Percentiles rank a stretch among this genome's conserved stretches.
phyloP scores from a whole-genome alignment of 495 filamentous ascomycete genomes.

The Penicillium bovifimosum region DNA sequence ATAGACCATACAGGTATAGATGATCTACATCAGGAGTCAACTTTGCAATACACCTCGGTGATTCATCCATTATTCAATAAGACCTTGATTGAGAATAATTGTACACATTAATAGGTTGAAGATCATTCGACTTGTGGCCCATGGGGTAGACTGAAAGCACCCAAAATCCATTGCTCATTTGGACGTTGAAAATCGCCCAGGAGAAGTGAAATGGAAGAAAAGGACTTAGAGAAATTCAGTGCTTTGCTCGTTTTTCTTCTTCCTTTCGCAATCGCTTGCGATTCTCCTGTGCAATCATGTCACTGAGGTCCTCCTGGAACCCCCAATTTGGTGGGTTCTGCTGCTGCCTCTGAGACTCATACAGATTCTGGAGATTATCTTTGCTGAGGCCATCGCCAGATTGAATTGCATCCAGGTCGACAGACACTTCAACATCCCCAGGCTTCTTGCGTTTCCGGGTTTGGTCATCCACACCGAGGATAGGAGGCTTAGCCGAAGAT shows the following conservation, averaged over 20 bases:
- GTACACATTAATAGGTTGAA: neutral
- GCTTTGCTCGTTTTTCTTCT: constrained; percentile 60
- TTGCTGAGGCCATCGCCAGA: constrained; percentile 64
- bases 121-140: neutral
- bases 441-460: constrained; percentile 86
- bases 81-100: neutral
- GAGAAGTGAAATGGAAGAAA: neutral
- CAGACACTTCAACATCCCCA: constrained; percentile 86
- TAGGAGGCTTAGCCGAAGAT: constrained; percentile 49
- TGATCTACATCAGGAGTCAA: too few relatives aligned
- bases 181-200: neutral
- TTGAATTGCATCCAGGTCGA: constrained; percentile 74
- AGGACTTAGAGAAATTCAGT: constrained; percentile 22
- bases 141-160: neutral
- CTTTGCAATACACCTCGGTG: neutral
- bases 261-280: constrained; percentile 83
- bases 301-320: constrained; percentile 88
- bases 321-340: constrained; percentile 66
- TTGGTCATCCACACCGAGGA: constrained; percentile 78
- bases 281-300: constrained; percentile 95
- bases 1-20: too few relatives aligned
- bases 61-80: neutral
- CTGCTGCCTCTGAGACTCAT: constrained; percentile 70
- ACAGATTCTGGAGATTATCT: constrained; percentile 62
- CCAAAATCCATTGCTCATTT: constrained; percentile 1